A percentile compares a stretch with the other conserved stretches of the same genome.
Conservation (phyloP, 495 filamentous ascomycete genomes). For the Xylaria palmicola region DNA sequence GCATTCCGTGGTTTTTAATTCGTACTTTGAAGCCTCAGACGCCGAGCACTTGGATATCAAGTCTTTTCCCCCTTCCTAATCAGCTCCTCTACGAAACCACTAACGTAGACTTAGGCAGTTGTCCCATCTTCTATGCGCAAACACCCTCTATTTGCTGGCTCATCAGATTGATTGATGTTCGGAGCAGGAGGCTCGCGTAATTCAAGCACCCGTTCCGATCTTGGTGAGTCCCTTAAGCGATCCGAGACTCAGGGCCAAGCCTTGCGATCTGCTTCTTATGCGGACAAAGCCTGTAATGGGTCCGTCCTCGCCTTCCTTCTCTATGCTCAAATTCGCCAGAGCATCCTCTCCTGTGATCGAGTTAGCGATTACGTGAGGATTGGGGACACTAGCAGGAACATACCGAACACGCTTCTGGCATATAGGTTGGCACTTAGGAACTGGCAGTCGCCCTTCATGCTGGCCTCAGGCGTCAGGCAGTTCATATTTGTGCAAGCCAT, state of each 20-base stretch:
- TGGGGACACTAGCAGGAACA: conserved; percentile 34
- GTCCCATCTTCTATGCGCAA: background rate
- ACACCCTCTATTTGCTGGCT: background rate
- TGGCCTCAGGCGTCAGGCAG: conserved; percentile 94
- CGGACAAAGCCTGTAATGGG: conserved; percentile 98
- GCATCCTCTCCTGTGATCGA: conserved; percentile 87
- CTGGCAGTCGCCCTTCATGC: conserved; percentile 94
- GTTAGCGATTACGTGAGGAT: conserved; percentile 12
- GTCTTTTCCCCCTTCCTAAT: conserved; percentile 25
- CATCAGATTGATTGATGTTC: background rate
- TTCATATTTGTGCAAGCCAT: conserved; percentile 99
- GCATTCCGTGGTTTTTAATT: conserved; percentile 17
- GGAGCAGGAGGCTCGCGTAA: background rate
- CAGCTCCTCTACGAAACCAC: background rate
- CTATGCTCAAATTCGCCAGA: conserved; percentile 94
- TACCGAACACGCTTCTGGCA: conserved; percentile 98
- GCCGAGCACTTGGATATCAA: conserved; percentile 18
- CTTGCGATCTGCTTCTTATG: conserved; percentile 96
- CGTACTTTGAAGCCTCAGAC: background rate
- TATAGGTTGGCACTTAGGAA: conserved; percentile 98
- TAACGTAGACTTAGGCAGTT: background rate
- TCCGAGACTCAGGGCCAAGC: conserved; percentile 88
- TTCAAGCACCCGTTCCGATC: conserved; percentile 55
- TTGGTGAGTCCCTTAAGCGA: conserved; percentile 94
- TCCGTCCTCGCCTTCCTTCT: conserved; percentile 94